Evolutionary conservation across 2,329 filamentous ascomycete genomes (phyloP).

Genomic region (Verticillium longisporum): DNA sequence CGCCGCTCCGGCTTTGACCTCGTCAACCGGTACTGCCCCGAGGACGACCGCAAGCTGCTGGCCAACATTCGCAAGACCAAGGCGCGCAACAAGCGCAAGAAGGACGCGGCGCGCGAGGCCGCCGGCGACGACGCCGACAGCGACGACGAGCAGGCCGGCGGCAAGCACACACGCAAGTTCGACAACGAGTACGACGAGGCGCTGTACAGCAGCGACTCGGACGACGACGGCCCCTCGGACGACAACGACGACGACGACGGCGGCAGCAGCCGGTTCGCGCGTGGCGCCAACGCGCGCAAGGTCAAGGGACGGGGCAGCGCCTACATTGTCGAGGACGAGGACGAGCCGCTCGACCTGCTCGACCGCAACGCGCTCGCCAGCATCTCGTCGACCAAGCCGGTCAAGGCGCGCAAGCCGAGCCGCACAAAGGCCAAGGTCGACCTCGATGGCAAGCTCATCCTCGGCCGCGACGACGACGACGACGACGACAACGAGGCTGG

Average conservation of each 20-base stretch:
- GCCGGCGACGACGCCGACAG: constrained; percentile 52
- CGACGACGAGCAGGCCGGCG: constrained; percentile 39
- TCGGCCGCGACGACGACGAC: constrained; percentile 52
- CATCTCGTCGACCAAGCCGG: constrained; percentile 85
- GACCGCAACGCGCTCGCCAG: constrained; percentile 84
- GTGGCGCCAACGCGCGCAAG: constrained; percentile 30
- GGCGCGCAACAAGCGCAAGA: constrained; percentile 85
- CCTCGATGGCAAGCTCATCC: constrained; percentile 72
- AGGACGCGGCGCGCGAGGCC: constrained; percentile 58
- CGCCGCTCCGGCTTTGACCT: constrained; percentile 79
- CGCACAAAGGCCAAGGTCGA: constrained; percentile 64
- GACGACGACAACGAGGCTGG: constrained; percentile 40
- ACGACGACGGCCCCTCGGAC: constrained; percentile 42
- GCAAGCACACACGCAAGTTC: constrained; percentile 55
- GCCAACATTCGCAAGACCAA: constrained; percentile 93
- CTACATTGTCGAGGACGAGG: constrained; percentile 91
- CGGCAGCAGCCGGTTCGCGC: constrained; percentile 36
- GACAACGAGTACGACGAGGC: constrained; percentile 94
- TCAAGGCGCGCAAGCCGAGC: constrained; percentile 51
- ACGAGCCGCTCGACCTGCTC: constrained; percentile 90
- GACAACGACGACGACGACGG: constrained; percentile 58
- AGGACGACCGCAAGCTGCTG: constrained; percentile 82
- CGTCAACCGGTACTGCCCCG: constrained; percentile 75
- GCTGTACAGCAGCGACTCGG: constrained; percentile 76
- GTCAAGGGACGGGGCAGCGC: constrained; percentile 53